phyloP scores from a whole-genome alignment of 352 stramenopile genomes.

The Globisporangium paddicum region DNA sequence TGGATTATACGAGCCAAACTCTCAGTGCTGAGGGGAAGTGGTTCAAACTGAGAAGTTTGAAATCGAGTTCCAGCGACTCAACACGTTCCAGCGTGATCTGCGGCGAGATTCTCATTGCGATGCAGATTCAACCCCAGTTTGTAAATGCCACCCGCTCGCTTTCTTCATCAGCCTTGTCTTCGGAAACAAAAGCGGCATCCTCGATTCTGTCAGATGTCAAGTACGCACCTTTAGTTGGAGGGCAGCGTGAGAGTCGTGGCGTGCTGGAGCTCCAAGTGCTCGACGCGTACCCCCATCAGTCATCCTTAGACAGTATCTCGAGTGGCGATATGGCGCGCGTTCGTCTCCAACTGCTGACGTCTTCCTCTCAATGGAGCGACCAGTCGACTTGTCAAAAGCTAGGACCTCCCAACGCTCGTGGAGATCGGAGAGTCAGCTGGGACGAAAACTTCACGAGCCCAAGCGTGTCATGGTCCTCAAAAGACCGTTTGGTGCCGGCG shows the following conservation, averaged over 20 bases:
- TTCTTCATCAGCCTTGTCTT: background rate
- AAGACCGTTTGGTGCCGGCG: slow-evolving; percentile 1
- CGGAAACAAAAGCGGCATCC: background rate
- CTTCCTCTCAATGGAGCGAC: background rate
- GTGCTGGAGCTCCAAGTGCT: slow-evolving; percentile 5
- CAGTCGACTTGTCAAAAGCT: slow-evolving; percentile 2
- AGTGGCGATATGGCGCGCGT: background rate
- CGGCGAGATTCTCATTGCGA: background rate
- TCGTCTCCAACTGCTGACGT: background rate
- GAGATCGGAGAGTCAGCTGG: background rate
- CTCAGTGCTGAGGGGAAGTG: background rate
- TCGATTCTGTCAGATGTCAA: slow-evolving; percentile 4
- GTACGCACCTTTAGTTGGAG: background rate
- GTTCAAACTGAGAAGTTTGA: background rate
- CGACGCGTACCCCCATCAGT: slow-evolving; percentile 1
- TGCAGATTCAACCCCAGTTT: background rate
- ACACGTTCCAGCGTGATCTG: background rate
- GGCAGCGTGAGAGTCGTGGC: background rate
- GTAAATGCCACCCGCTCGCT: background rate
- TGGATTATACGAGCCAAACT: no score
- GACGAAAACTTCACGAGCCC: background rate
- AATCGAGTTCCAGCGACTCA: background rate
- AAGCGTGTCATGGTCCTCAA: slow-evolving; percentile 7
- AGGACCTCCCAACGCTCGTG: no score
- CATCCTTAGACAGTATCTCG: background rate